Evolutionary conservation across 2,329 filamentous ascomycete species (phyloP).

Genomic region (Xylariales sp.): DNA sequence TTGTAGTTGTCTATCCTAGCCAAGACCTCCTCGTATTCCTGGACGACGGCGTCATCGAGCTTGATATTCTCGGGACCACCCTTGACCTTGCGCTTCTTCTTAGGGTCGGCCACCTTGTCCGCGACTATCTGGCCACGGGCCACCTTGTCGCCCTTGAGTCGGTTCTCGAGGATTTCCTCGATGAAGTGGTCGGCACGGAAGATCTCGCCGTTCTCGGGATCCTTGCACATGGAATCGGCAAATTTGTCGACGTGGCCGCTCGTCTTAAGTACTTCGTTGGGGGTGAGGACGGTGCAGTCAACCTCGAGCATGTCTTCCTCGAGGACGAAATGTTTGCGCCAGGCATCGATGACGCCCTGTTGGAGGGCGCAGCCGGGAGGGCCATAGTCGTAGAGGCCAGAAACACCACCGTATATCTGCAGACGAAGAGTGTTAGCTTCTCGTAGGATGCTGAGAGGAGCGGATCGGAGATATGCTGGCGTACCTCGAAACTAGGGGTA

Average conservation of each 20-base stretch:
- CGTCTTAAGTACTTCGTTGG: conserved; percentile 93
- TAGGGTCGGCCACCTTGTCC: conserved; percentile 75
- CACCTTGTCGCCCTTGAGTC: conserved; percentile 91
- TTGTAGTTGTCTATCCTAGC: conserved; percentile 96
- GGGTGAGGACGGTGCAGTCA: conserved; percentile 93
- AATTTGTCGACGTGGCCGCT: conserved; percentile 98
- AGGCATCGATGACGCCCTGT: conserved; percentile 86
- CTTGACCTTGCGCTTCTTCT: conserved; percentile 89
- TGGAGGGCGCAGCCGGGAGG: conserved; percentile 88
- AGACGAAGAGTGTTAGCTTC: conserved; percentile 3
- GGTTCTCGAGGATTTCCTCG: conserved; percentile 88
- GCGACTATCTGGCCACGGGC: conserved; percentile 86
- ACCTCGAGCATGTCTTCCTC: conserved; percentile 97
- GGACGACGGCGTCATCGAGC: conserved; percentile 84
- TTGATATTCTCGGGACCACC: conserved; percentile 82
- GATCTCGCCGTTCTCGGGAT: conserved; percentile 97
- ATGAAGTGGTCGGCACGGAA: conserved; percentile 96
- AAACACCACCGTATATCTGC: conserved; percentile 85
- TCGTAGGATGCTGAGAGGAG: neutral
- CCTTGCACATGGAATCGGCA: conserved; percentile 99
- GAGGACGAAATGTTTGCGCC: conserved; percentile 93
- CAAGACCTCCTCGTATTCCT: conserved; percentile 91
- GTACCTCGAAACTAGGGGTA: conserved; percentile 85
- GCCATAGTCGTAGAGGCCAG: conserved; percentile 92
- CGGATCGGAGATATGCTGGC: neutral